These are phyloP conservation scores for Colletotrichum sp. DNA, from an alignment of 2,329 filamentous ascomycete species.

Conservation along the genomic window DNA sequence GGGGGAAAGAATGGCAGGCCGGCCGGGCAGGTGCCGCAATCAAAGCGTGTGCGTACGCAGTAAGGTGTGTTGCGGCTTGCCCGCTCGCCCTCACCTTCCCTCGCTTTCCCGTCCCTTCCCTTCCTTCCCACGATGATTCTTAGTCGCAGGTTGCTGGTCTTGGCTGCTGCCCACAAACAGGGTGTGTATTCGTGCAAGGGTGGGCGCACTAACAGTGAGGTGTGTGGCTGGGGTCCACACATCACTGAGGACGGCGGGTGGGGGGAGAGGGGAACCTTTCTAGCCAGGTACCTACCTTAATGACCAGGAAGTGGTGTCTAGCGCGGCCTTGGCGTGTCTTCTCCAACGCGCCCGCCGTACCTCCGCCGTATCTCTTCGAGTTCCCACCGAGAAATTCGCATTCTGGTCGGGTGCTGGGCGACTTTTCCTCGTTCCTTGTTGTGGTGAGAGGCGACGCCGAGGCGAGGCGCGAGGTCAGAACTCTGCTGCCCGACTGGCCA, in stretches of 20 bases:
- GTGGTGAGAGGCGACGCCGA: background rate
- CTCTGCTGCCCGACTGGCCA: background rate
- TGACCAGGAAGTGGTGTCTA: conserved; percentile 10
- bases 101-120: background rate
- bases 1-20: background rate
- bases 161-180: conserved; percentile 13
- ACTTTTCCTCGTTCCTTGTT: background rate
- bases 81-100: background rate
- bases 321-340: background rate
- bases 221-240: conserved; percentile 19
- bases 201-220: background rate
- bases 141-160: conserved; percentile 12
- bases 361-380: background rate
- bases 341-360: background rate
- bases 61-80: background rate
- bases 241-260: background rate
- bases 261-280: background rate
- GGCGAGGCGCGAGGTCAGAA: background rate
- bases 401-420: background rate
- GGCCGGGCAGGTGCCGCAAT: background rate
- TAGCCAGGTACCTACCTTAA: background rate
- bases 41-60: background rate
- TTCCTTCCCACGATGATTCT: conserved; percentile 4
- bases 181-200: background rate
- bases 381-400: background rate